Conservation (phyloP, 148 eudicot species). For the Chenopodium suecicum region DNA sequence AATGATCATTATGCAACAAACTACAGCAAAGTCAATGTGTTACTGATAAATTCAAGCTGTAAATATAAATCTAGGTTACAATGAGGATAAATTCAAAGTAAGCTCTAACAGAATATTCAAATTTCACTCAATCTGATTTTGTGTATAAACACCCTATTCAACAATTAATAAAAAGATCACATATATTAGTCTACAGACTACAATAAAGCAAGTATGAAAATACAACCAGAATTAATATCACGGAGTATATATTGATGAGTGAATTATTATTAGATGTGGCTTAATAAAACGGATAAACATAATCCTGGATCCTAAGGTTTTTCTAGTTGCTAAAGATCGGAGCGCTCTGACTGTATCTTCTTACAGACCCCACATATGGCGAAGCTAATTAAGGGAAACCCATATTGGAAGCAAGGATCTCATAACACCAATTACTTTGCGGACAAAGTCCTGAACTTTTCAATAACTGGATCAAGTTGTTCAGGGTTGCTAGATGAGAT, state of each 20-base stretch:
- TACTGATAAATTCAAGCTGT: background rate
- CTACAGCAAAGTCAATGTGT: background rate
- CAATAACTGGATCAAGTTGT: background rate
- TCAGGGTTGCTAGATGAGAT: background rate
- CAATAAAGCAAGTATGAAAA: background rate
- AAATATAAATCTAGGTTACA: too few species aligned
- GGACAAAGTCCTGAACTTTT: background rate
- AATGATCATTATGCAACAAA: background rate
- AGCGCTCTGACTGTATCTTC: constrained; percentile 1
- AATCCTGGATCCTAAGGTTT: background rate
- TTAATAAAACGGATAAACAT: background rate
- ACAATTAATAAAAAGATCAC: background rate
- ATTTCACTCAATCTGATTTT: background rate
- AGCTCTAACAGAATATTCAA: background rate
- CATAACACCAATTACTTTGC: background rate
- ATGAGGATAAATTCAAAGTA: background rate
- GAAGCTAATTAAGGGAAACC: background rate
- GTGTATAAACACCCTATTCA: background rate
- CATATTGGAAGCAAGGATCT: background rate
- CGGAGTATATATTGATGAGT: background rate
- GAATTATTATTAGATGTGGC: background rate
- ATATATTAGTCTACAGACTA: background rate
- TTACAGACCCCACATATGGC: background rate
- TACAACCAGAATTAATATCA: background rate
- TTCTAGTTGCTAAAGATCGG: constrained; percentile 5